Conservation (phyloP, 2,329 filamentous ascomycete species). For the Verticillium zaregamsianum region DNA sequence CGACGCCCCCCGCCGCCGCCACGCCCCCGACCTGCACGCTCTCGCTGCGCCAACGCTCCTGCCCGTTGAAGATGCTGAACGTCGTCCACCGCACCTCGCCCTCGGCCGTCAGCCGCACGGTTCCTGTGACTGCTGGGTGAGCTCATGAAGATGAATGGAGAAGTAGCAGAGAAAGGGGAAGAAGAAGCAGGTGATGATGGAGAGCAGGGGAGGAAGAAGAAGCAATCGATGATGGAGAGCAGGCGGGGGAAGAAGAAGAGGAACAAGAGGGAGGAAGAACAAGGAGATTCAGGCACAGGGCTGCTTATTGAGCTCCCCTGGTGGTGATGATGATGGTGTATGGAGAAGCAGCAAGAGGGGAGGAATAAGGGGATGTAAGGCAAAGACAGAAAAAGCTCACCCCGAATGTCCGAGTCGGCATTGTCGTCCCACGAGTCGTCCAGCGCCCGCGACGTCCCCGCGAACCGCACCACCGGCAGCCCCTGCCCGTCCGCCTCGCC, state of each 20-base stretch:
- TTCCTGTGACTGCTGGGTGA: constrained; percentile 35
- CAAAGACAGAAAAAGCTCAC: constrained; percentile 31
- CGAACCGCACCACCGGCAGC: constrained; percentile 65
- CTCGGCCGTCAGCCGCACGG: constrained; percentile 60
- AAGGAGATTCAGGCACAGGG: no score
- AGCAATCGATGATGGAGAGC: not conserved
- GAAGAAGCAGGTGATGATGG: constrained; percentile 3
- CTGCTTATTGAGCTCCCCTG: no score
- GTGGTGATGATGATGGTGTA: no score
- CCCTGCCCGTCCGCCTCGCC: constrained; percentile 52
- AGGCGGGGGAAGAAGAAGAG: no score
- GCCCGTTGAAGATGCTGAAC: constrained; percentile 57
- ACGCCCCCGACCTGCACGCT: constrained; percentile 69
- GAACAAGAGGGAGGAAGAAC: not conserved
- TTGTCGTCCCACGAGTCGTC: constrained; percentile 66
- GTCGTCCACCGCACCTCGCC: constrained; percentile 74
- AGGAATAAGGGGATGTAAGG: not conserved
- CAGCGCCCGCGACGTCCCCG: constrained; percentile 56
- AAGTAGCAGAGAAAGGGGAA: constrained; percentile 7
- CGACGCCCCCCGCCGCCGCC: constrained; percentile 59
- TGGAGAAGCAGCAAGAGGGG: no score
- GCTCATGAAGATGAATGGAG: no score
- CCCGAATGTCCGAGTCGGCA: constrained; percentile 61
- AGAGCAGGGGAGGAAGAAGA: not conserved
- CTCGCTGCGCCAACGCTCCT: constrained; percentile 74